Conservation (phyloP, 176 grass and related monocot genomes). For the Oryza meridionalis region DNA sequence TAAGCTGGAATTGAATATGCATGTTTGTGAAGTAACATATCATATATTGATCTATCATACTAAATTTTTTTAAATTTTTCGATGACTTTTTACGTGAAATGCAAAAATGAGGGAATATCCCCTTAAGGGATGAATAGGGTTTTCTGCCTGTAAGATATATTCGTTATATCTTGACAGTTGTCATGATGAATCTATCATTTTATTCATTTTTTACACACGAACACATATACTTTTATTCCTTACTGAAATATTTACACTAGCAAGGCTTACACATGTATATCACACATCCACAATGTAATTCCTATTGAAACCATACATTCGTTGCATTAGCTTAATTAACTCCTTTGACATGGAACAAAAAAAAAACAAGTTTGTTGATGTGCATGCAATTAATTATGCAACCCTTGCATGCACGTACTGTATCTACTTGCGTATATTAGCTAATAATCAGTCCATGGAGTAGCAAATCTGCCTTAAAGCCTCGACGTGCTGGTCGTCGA, state of each 20-base stretch:
- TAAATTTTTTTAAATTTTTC: no score
- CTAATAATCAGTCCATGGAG: slow-evolving; percentile 23
- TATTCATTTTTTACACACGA: neutral
- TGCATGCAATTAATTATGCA: neutral
- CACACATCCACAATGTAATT: neutral
- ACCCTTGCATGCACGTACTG: no score
- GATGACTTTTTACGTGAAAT: no score
- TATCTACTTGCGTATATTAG: no score
- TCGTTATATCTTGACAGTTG: no score
- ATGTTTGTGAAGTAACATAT: no score
- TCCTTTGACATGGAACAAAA: neutral
- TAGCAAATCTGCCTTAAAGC: slow-evolving; percentile 50
- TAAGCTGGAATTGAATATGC: no score
- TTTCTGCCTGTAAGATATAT: no score
- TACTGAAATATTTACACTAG: neutral
- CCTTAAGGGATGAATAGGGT: no score
- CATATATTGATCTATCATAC: no score
- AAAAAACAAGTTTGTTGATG: neutral
- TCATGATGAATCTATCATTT: no score
- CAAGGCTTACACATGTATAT: neutral
- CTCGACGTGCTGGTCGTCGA: slow-evolving; percentile 6
- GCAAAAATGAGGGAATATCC: no score
- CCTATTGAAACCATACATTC: neutral
- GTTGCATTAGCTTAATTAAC: neutral
- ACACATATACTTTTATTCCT: neutral